Evolutionary conservation across 768 basidiomycete species (phyloP).

Genomic region (Rhizopogon rudus): DNA sequence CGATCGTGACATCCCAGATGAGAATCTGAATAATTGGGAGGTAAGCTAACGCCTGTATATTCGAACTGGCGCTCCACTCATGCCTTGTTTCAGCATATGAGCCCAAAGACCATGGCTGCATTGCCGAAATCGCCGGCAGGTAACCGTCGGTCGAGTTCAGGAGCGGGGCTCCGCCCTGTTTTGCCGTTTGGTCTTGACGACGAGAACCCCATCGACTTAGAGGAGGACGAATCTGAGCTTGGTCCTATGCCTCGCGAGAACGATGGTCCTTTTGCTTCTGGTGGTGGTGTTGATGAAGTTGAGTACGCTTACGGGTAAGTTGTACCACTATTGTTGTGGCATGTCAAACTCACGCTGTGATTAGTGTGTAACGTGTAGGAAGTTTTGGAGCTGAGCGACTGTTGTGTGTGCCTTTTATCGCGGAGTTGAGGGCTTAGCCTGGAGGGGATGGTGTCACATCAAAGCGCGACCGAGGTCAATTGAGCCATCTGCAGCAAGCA

Average conservation of each 20-base stretch:
- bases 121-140: slow-evolving; percentile 89
- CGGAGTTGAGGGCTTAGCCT: no score
- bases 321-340: neutral
- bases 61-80: neutral
- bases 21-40: slow-evolving; percentile 96
- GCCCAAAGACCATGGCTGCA: slow-evolving; percentile 91
- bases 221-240: slow-evolving; percentile 68
- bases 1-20: slow-evolving; percentile 59
- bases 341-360: slow-evolving; percentile 7
- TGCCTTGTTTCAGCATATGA: slow-evolving; percentile 72
- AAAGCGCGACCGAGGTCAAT: no score
- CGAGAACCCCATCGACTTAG: slow-evolving; percentile 63
- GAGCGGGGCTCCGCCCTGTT: slow-evolving; percentile 80
- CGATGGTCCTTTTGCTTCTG: slow-evolving; percentile 68
- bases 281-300: slow-evolving; percentile 85
- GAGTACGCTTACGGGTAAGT: slow-evolving; percentile 84
- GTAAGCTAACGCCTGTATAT: slow-evolving; percentile 37
- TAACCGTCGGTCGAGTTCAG: slow-evolving; percentile 76
- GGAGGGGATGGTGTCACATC: no score
- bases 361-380: slow-evolving; percentile 15
- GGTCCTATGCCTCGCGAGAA: slow-evolving; percentile 76
- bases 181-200: slow-evolving; percentile 74
- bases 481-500: no score
- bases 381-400: neutral
- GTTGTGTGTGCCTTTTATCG: neutral